A percentile compares a stretch with the other conserved stretches of the same genome.
Evolutionary conservation across 306 rosid genomes (phyloP).

Genomic region (Quercus aquifolioides): DNA sequence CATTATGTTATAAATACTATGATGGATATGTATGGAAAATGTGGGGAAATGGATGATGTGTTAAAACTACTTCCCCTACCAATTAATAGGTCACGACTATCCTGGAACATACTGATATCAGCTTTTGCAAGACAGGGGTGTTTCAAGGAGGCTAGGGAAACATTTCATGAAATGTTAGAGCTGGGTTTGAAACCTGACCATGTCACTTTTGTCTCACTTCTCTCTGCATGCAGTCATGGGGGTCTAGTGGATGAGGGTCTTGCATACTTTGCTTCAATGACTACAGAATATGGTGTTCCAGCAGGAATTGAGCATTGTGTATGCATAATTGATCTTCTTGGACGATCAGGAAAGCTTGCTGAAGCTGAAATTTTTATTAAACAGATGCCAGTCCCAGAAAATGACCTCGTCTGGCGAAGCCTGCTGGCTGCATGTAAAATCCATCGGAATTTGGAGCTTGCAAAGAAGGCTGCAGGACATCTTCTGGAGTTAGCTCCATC

Average conservation of each 20-base stretch:
- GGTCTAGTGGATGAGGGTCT: conserved; percentile 94
- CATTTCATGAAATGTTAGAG: conserved; percentile 72
- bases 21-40: conserved; percentile 97
- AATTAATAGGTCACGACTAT: conserved; percentile 47
- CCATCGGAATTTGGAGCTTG: conserved; percentile 74
- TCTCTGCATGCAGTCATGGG: conserved; percentile 89
- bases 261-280: conserved; percentile 63
- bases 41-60: conserved; percentile 81
- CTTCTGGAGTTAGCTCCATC: conserved; percentile 66
- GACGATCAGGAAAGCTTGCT: conserved; percentile 79
- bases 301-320: conserved; percentile 80
- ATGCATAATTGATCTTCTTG: conserved; percentile 91
- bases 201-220: conserved; percentile 87
- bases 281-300: conserved; percentile 49
- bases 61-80: conserved; percentile 57
- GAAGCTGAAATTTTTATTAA: conserved; percentile 71
- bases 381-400: conserved; percentile 63
- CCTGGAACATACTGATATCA: conserved; percentile 93
- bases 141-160: conserved; percentile 60
- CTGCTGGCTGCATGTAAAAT: conserved; percentile 76
- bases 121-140: conserved; percentile 79
- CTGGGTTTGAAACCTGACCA: conserved; percentile 70
- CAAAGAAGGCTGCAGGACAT: conserved; percentile 60
- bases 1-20: conserved; percentile 65
- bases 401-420: conserved; percentile 84